phyloP scores from a whole-genome alignment of 2,329 filamentous ascomycete species.

The Colletotrichum limetticola region DNA sequence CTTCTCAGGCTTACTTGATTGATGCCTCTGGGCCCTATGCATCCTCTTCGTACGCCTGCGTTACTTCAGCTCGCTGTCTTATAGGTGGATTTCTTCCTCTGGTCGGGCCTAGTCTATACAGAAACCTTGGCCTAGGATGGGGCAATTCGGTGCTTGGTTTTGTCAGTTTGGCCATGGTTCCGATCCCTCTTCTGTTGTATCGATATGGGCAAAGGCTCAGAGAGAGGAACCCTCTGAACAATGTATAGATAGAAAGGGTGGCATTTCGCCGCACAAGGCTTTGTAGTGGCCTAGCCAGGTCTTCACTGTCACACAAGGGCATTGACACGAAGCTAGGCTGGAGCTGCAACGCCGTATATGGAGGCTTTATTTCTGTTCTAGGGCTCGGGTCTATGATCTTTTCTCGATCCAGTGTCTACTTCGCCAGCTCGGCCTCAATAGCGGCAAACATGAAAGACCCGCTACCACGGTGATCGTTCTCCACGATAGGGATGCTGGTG shows the following conservation, averaged over 20 bases:
- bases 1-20: not conserved
- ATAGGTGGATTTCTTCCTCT: not conserved
- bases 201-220: not conserved
- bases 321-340: too few species aligned
- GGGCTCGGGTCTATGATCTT: too few species aligned
- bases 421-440: slow-evolving; percentile 5
- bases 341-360: too few species aligned
- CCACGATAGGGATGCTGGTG: slow-evolving; percentile 17
- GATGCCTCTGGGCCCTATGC: not conserved
- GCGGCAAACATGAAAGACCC: slow-evolving; percentile 25
- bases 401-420: not conserved
- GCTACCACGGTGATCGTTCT: slow-evolving; percentile 17
- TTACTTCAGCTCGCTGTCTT: not conserved
- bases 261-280: too few species aligned
- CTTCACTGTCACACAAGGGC: fast-evolving
- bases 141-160: not conserved
- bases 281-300: too few species aligned
- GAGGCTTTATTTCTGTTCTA: too few species aligned
- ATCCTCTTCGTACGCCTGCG: not conserved
- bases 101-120: not conserved
- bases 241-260: fast-evolving
- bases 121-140: not conserved
- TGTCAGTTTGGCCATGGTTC: not conserved
- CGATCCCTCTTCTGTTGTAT: not conserved
- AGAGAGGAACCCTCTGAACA: not conserved